Evolutionary conservation across 805 yeast species (phyloP).

Genomic region (Metschnikowia matae): DNA sequence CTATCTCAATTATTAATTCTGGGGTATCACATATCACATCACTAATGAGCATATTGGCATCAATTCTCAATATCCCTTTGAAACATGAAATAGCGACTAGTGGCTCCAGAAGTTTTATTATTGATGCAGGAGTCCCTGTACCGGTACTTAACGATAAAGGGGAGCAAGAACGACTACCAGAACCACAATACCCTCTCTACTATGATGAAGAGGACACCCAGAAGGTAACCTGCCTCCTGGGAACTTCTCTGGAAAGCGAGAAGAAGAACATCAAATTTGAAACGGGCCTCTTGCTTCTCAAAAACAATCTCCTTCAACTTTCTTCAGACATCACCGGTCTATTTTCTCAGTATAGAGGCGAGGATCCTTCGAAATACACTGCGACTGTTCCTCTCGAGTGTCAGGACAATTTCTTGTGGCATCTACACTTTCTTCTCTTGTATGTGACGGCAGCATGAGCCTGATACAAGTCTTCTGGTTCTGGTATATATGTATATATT

Average conservation of each 20-base stretch:
- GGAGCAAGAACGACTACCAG: not conserved
- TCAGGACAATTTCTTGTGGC: constrained; percentile 40
- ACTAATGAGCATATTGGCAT: constrained; percentile 23
- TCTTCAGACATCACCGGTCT: constrained; percentile 20
- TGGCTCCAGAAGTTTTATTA: constrained; percentile 22
- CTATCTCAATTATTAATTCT: constrained; percentile 24
- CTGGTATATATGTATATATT: not conserved
- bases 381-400: constrained; percentile 34
- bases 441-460: constrained; percentile 26
- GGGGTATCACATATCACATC: constrained; percentile 30
- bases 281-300: constrained; percentile 29
- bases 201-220: constrained; percentile 17
- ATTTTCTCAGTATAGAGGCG: constrained; percentile 12
- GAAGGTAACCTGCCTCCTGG: constrained; percentile 1
- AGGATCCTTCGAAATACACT: constrained; percentile 5
- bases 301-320: constrained; percentile 27
- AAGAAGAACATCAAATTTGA: constrained; percentile 28
- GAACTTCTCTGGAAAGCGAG: not conserved
- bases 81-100: constrained; percentile 25
- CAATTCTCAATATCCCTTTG: constrained; percentile 22
- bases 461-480: not conserved
- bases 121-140: constrained; percentile 15
- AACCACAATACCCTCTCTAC: not conserved
- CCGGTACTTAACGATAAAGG: not conserved
- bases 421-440: constrained; percentile 31